phyloP scores from a whole-genome alignment of 2,329 filamentous ascomycete species.

The Trichophyton verrucosum region DNA sequence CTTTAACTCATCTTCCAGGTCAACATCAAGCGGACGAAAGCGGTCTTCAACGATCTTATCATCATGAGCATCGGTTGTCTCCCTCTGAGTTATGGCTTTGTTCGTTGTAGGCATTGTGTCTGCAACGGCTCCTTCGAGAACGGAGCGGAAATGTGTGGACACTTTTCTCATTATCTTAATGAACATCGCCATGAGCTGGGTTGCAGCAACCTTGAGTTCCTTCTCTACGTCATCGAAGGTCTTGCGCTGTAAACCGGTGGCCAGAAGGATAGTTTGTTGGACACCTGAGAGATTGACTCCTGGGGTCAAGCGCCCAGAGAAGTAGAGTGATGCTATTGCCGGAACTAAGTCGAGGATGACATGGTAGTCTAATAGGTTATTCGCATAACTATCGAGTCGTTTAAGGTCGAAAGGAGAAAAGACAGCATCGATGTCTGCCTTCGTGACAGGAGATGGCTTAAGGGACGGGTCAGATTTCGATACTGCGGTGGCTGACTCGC shows the following conservation, averaged over 20 bases:
- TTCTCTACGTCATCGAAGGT: constrained; percentile 66
- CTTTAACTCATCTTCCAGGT: constrained; percentile 68
- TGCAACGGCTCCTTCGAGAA: constrained; percentile 63
- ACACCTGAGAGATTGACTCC: constrained; percentile 64
- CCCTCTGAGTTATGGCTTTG: constrained; percentile 19
- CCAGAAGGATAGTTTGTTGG: constrained; percentile 78
- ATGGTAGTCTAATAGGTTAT: constrained; percentile 95
- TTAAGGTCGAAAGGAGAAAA: constrained; percentile 92
- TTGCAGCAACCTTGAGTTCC: constrained; percentile 60
- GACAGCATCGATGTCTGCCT: constrained; percentile 60
- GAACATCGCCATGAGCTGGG: constrained; percentile 89
- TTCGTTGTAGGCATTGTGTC: constrained; percentile 50
- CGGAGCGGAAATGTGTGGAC: constrained; percentile 58
- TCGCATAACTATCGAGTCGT: constrained; percentile 85
- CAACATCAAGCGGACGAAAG: constrained; percentile 58
- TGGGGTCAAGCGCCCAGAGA: constrained; percentile 58
- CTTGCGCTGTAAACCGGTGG: constrained; percentile 82
- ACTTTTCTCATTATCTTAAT: constrained; percentile 91
- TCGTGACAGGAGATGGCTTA: constrained; percentile 48
- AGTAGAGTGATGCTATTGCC: constrained; percentile 69
- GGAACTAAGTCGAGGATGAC: constrained; percentile 91
- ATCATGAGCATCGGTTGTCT: constrained; percentile 52
- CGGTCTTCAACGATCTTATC: constrained; percentile 53
- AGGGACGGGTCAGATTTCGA: constrained; percentile 52
- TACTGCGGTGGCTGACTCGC: constrained; percentile 68